A percentile compares a stretch with the other conserved stretches of the same genome.
These are phyloP conservation scores for Paralagenidium karlingii DNA, from an alignment of 352 stramenopile genomes.

Conservation along the genomic window DNA sequence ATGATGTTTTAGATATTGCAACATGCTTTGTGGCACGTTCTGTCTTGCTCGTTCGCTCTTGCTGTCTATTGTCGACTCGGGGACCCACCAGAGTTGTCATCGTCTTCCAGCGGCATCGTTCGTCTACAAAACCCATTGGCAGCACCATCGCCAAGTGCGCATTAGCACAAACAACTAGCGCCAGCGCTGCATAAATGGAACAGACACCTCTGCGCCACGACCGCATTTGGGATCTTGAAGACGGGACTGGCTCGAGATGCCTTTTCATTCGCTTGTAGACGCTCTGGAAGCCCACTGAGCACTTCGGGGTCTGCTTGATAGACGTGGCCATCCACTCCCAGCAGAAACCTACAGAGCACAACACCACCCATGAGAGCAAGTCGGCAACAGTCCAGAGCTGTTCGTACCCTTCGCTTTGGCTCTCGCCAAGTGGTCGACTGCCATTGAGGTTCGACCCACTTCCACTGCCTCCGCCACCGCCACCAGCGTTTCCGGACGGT, in stretches of 20 bases:
- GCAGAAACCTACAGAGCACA: constrained; percentile 40
- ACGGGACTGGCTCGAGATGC: constrained; percentile 18
- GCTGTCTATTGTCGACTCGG: neutral
- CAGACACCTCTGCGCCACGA: constrained; percentile 10
- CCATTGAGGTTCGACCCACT: neutral
- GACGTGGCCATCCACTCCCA: constrained; percentile 71
- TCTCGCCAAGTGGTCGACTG: constrained; percentile 1
- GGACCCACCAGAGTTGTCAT: too few relatives aligned
- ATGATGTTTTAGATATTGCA: constrained; percentile 63
- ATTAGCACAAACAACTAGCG: too few relatives aligned
- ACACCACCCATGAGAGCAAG: constrained; percentile 2
- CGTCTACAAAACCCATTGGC: too few relatives aligned
- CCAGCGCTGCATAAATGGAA: too few relatives aligned
- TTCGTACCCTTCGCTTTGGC: constrained; percentile 5
- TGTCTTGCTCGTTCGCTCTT: neutral
- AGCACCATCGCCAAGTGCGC: too few relatives aligned
- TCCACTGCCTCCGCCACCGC: neutral
- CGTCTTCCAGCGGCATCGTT: too few relatives aligned
- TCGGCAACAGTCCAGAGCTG: constrained; percentile 20
- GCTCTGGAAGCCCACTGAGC: too few relatives aligned
- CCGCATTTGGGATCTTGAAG: constrained; percentile 31
- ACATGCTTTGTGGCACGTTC: neutral
- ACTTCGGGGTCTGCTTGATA: constrained; percentile 67
- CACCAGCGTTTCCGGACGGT: constrained; percentile 3
- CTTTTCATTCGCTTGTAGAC: too few relatives aligned